Evolutionary conservation across 1,284 basidiomycete species (phyloP).

Genomic region (Ceratobasidium sp.): DNA sequence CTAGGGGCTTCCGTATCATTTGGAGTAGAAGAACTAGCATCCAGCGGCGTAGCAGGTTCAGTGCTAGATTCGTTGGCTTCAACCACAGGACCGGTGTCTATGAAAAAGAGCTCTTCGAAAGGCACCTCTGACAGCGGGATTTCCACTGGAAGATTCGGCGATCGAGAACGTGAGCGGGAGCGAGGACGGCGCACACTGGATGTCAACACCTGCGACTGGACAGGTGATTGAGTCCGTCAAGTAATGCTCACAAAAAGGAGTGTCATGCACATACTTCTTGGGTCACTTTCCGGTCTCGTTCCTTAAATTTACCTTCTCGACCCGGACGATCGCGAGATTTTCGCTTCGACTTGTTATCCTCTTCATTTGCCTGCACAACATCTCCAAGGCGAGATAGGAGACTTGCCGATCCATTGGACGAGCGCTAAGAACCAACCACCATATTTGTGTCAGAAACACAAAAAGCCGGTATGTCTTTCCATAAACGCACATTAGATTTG

Average conservation of each 20-base stretch:
- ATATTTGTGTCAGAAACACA: too few species aligned
- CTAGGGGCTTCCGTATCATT: conserved; percentile 5
- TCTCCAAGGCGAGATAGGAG: conserved; percentile 31
- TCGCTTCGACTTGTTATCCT: conserved; percentile 29
- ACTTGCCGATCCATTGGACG: conserved; percentile 14
- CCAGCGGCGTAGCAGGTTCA: conserved; percentile 6
- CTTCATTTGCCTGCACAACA: conserved; percentile 20
- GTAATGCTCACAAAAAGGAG: not conserved
- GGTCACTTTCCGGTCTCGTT: not conserved
- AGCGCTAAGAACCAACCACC: conserved; percentile 17
- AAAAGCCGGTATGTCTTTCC: not conserved
- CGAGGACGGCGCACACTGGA: not conserved
- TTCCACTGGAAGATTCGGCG: conserved; percentile 10
- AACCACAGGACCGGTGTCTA: conserved; percentile 16
- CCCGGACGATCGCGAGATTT: conserved; percentile 15
- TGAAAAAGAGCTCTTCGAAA: conserved; percentile 32
- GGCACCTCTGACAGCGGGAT: conserved; percentile 25
- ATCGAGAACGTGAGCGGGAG: conserved; percentile 18
- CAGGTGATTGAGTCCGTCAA: conserved; percentile 11
- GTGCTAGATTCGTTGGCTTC: conserved; percentile 7
- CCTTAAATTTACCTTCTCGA: conserved; percentile 9
- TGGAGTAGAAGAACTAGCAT: conserved; percentile 1
- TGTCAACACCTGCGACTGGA: conserved; percentile 7
- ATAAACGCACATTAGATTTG: not conserved
- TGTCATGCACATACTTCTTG: conserved; percentile 12